Conservation (phyloP, 2,329 filamentous ascomycete species). For the Sporothrix pallida region DNA sequence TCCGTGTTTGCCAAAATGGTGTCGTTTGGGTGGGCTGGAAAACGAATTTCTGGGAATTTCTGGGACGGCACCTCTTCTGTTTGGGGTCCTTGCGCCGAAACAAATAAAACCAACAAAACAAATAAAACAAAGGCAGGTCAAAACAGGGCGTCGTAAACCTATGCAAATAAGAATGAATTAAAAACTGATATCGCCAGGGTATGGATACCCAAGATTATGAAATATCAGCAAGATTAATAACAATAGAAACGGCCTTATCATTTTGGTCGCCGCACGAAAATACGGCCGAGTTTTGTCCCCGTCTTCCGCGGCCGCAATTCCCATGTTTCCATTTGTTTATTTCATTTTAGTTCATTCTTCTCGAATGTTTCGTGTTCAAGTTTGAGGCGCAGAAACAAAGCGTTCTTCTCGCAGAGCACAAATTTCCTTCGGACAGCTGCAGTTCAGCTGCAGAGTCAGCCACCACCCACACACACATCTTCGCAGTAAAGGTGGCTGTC, state of each 20-base stretch:
- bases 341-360: too few species aligned
- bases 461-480: background rate
- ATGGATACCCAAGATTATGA: background rate
- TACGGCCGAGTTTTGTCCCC: conserved; percentile 12
- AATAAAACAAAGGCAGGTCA: background rate
- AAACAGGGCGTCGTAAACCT: conserved; percentile 7
- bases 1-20: background rate
- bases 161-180: background rate
- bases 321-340: background rate
- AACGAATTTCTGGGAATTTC: background rate
- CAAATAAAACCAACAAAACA: background rate
- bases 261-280: background rate
- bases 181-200: background rate
- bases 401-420: background rate
- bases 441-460: background rate
- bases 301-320: background rate
- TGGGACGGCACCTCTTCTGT: background rate
- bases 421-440: background rate
- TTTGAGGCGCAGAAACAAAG: conserved; percentile 13
- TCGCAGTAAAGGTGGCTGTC: background rate
- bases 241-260: too few species aligned
- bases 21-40: background rate
- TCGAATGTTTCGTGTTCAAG: background rate
- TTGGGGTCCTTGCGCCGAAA: conserved; percentile 20
- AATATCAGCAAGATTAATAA: too few species aligned